Evolutionary conservation across 2,329 filamentous ascomycete species (phyloP).

Genomic region (Cercospora sojina): DNA sequence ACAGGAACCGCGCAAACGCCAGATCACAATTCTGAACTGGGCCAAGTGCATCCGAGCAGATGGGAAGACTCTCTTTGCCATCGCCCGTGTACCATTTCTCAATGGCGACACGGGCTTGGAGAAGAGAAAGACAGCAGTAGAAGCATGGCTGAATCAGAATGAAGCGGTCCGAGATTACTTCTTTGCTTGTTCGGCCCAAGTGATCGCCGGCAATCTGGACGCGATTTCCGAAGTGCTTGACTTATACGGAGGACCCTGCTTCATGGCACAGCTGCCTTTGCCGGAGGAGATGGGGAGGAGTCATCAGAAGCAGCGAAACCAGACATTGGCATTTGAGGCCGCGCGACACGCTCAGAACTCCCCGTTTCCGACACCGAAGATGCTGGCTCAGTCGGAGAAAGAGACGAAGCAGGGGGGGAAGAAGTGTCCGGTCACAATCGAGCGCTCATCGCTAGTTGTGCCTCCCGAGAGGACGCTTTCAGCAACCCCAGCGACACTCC

Average conservation of each 20-base stretch:
- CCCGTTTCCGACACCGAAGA: background rate
- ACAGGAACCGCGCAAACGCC: too few species aligned
- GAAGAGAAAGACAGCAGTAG: background rate
- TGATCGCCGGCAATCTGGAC: background rate
- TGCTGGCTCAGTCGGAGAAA: background rate
- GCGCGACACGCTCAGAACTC: background rate
- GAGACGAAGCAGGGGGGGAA: background rate
- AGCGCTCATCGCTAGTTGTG: too few species aligned
- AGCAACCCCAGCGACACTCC: too few species aligned
- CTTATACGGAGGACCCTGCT: background rate
- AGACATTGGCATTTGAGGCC: background rate
- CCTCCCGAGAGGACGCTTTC: too few species aligned
- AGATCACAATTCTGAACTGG: too few species aligned
- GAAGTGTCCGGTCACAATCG: background rate
- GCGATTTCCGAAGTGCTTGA: background rate
- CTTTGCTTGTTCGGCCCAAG: background rate
- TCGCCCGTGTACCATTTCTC: too few species aligned
- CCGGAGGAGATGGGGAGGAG: background rate
- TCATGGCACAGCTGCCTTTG: background rate
- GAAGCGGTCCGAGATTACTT: background rate
- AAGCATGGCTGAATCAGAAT: background rate
- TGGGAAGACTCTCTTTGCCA: too few species aligned
- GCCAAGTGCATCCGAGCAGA: too few species aligned
- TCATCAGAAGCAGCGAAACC: background rate
- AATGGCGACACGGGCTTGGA: too few species aligned